phyloP scores from a whole-genome alignment of 2,329 filamentous ascomycete genomes.

The Zalaria obscura region DNA sequence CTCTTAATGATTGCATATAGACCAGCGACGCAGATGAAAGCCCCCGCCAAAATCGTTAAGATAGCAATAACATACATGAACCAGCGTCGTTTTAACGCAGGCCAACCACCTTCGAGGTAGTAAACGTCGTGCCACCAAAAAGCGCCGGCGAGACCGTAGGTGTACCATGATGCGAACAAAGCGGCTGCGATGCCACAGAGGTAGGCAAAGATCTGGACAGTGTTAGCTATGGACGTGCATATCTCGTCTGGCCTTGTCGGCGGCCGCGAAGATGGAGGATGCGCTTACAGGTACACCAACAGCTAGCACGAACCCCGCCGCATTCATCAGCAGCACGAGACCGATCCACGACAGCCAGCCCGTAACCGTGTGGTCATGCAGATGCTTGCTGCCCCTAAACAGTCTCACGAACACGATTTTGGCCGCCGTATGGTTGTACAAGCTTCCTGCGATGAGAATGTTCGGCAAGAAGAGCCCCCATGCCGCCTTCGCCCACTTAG shows the following conservation, averaged over 20 bases:
- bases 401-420: constrained; percentile 1
- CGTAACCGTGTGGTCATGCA: neutral
- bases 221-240: neutral
- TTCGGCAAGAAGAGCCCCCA: neutral
- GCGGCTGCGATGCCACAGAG: neutral
- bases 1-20: constrained; percentile 34
- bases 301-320: neutral
- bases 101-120: neutral
- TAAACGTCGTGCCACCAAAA: neutral
- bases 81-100: neutral
- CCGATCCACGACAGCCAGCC: neutral
- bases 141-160: neutral
- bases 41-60: constrained; percentile 30
- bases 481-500: neutral
- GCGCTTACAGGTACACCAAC: neutral
- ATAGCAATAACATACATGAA: constrained; percentile 18
- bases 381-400: neutral
- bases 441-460: neutral
- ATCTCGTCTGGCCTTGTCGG: neutral
- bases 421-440: constrained; percentile 1
- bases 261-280: no score
- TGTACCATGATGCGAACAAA: constrained; percentile 1
- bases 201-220: neutral
- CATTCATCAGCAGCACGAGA: neutral
- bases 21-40: constrained; percentile 34